phyloP scores from a whole-genome alignment of 2,329 filamentous ascomycete genomes.

The Neurospora sp. region DNA sequence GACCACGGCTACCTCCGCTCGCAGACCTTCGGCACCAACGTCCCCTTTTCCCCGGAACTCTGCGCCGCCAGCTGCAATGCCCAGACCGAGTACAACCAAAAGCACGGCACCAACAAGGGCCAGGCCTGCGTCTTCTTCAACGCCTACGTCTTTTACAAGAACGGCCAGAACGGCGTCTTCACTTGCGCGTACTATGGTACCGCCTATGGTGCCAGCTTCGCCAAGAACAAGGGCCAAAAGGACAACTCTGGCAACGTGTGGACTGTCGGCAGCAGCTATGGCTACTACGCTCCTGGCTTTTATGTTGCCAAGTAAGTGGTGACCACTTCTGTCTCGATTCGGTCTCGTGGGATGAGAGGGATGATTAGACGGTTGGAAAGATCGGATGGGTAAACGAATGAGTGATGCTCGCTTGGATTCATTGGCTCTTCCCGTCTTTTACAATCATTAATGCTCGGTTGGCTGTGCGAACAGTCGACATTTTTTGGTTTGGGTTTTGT shows the following conservation, averaged over 20 bases:
- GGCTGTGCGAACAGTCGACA: not conserved
- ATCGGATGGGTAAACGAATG: not conserved
- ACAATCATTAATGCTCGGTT: not conserved
- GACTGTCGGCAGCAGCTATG: conserved; percentile 7
- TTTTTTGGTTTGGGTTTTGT: not conserved
- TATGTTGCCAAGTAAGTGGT: not conserved
- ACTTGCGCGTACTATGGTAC: conserved; percentile 9
- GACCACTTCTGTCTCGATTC: not conserved
- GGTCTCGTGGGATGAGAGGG: not conserved
- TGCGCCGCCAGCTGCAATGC: conserved; percentile 21
- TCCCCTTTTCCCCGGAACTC: conserved; percentile 18
- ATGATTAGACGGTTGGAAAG: not conserved
- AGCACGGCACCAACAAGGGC: conserved; percentile 6
- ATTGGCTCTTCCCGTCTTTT: not conserved
- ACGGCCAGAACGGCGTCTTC: conserved; percentile 7
- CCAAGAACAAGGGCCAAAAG: conserved; percentile 10
- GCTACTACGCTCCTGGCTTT: conserved; percentile 6
- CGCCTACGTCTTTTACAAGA: conserved; percentile 9
- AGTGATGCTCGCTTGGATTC: not conserved
- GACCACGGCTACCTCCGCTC: conserved; percentile 22
- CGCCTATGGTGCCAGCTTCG: conserved; percentile 7
- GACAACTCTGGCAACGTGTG: conserved; percentile 5
- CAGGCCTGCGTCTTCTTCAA: conserved; percentile 13
- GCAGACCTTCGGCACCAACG: conserved; percentile 20
- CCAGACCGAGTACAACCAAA: conserved; percentile 20